Evolutionary conservation across 768 basidiomycete genomes (phyloP), one percentile per base, ranked within the genome.

Genomic region (Russula griseocarnosa): DNA sequence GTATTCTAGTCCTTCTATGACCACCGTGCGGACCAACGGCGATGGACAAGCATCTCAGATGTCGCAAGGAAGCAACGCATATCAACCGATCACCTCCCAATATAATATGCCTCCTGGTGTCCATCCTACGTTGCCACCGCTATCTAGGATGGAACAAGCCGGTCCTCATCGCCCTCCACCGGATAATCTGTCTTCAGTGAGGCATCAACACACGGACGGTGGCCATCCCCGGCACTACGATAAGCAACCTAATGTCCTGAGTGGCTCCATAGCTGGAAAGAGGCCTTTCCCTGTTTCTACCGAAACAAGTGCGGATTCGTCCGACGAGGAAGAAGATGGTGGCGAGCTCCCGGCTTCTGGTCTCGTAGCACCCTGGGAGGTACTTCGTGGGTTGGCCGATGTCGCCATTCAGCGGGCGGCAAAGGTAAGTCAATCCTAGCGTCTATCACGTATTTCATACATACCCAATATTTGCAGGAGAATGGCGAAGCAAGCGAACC

Each of bases 361-460:
- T 54, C 82, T 94, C 53, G 85, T 92, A 59, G 92, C 91, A 10
- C 92, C 92, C 55, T 90, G 89, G 86, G 90, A 92, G 75, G 91
- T 92, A 47, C 78, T 92, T 57, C 79, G 89, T 67, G 87, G 88
- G 53, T 75, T 92, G 63, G 90, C 90, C 42, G 88, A 90, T 76
- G 89, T 90, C 34, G 90, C 90, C 40, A 86, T 85, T 62, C 84
- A 90, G 72, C 81, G 87, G 58, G 90, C 88, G 66, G 86, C 85
- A 58, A 88, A 88, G 81, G 90, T 87, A 72, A 60, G 78, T 73
- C 40, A 34, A 38, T 6, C 47, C 22, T 4, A 13, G 59, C 30
- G 50, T 40, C 57, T 49, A 40, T 50, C 32, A 36, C 11, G 22
- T 11, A n/a, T 51, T 11, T 47, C 51, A 47, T 42, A 50, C 30